Evolutionary conservation across 1,284 basidiomycete genomes (phyloP), one percentile per base, ranked within the genome.

Genomic region (Malassezia nana): DNA sequence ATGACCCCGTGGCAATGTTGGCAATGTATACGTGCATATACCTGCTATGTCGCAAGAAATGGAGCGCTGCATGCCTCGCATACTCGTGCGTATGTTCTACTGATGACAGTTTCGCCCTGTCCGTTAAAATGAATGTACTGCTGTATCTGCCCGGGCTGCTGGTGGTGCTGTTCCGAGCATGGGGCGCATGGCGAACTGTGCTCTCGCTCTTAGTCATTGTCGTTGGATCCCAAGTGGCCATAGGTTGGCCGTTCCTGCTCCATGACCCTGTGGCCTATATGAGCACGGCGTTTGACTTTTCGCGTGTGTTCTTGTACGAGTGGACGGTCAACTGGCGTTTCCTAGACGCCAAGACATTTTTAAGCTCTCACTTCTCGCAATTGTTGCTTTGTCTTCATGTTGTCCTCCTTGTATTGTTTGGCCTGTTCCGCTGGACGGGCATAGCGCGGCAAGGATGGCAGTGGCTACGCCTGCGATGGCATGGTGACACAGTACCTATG

Each of bases 321-420:
- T 99, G 92, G 92, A 96, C 92, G 0, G 91, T 96, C 58, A 98
- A 98, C 72, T 98, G 94, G 91, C 81, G 88, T 30, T 87, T 95
- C 67, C 63, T 98, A 1, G 76, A 80, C 20, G 86, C 91, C 69
- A 76, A 81, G 12, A 77, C 76, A 0, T 98, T 98, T 76, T 75
- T 89, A 40, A 84, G 81, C 55, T 71, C 75, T 3, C 65, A 63
- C 18, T 86, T 85, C 75, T 83, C 89, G 0, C 77, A 72, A 31
- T 73, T 76, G 0, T 78, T 98, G 16, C 77, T 96, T 6, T 59
- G 79, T 4, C 80, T 79, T 8, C 92, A 98, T 67, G 72, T 82
- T 4, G 69, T 74, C 0, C 75, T 79, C 1, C 77, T 95, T 13
- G 63, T 81, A 6, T 70, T 77, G 0, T 90, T 94, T 74, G 87